Evolutionary conservation across 2,329 filamentous ascomycete genomes (phyloP), one percentile per base, ranked within the genome.

Genomic region (Colletotrichum kahawae): DNA sequence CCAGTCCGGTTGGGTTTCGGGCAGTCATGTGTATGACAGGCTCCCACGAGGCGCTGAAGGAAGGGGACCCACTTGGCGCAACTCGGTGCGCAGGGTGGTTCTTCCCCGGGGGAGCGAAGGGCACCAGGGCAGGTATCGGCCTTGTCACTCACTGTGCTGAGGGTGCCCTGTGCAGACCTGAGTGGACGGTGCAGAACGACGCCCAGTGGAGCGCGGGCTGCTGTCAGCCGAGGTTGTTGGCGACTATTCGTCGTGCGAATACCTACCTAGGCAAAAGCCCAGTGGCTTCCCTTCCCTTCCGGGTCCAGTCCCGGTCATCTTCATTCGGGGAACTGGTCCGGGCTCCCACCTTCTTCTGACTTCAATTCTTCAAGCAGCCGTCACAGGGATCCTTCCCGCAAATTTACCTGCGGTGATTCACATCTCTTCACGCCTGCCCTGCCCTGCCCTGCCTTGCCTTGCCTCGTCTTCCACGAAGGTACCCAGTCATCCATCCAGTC

Each of bases 301-400:
- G 2, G 43, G 43, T 21, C 43, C 43, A 51, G 43, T 51, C 43
- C 43, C 43, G 43, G 43, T n/a, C 43, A 51, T 51, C 33, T 38
- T 24, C 65, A 60, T 67, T 70, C 70, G 70, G 70, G 66, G 70
- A 73, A 70, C 70, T 71, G 69, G 69, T 38, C 69, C 69, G 69
- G 69, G 69, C 51, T 68, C 27, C 54, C 67, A 66, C 68, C 71
- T 74, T 74, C 70, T 64, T 75, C 72, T 70, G 65, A 75, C 73
- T 70, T 73, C 73, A 75, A 51, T 51, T 75, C 73, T 74, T 74
- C 71, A 74, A 65, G 57, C 57, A 65, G 34, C 67, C 67, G 63
- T 72, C 63, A 64, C 73, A 67, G 63, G 54, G 56, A 62, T 51
- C 60, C 34, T n/a, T 64, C 57, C 13, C 62, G 34, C 54, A 29